Evolutionary conservation across 2,329 filamentous ascomycete genomes (phyloP), one percentile per base, ranked within the genome.

Genomic region (Alternaria ethzedia): DNA sequence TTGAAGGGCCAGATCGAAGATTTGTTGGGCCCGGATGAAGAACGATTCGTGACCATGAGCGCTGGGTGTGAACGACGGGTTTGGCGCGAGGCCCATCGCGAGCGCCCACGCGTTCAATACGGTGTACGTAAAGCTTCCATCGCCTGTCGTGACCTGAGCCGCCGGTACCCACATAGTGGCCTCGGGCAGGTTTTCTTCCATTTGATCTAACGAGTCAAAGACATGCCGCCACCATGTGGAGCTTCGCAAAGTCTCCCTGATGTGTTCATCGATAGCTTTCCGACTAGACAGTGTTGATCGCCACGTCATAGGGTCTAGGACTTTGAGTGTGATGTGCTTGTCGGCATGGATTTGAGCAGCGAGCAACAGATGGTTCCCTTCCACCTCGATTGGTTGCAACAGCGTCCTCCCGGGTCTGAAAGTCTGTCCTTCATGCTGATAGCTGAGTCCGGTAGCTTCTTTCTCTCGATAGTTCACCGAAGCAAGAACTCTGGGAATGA

Each of bases 81-180:
- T 61, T 1, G 55, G 45, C 17, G 51, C 49, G 6, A 72, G 55
- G 3, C 67, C 70, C 66, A 74, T 56, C 4, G 66, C 70, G 10
- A 72, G 30, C 9, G 66, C 55, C 69, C 70, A 74, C 2, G 63
- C 71, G 26, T 65, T 71, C 25, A 71, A n/a, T 7, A 72, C 54
- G 1, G 57, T 57, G 17, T 54, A 67, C 11, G 44, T 43, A 15
- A 47, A 51, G 21, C 57, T 61, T 12, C 44, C 50, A 10, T 54
- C 49, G 1, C 21, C 13, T 10, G 49, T 49, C 11, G 43, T 36
- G 26, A 44, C 11, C 21, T 63, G 64, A 13, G 65, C 51, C 26
- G 54, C 63, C 10, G 46, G 51, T 7, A 62, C 30, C 65, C 63
- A 68, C 6, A 47, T 13, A 9, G 49, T 32, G 20, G 41, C 9